Percentiles rank a stretch among this genome's conserved stretches.
Conservation (phyloP, 2,329 filamentous ascomycete genomes). For the Tolypocladium ovalisporum region DNA sequence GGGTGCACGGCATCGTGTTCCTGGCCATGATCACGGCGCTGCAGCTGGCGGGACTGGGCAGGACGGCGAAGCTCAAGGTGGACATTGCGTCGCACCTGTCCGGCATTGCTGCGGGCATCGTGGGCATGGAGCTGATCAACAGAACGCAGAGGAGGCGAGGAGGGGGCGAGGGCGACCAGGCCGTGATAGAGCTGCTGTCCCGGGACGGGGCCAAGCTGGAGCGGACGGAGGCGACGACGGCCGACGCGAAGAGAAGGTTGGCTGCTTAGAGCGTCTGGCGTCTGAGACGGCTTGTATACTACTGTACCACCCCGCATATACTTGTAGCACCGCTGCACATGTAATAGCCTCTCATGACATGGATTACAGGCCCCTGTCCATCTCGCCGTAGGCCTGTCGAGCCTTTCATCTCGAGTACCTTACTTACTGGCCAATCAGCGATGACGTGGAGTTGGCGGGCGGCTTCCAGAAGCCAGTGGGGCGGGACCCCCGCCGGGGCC, state of each 20-base stretch:
- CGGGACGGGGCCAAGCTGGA: background rate
- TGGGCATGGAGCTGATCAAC: conserved; percentile 25
- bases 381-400: background rate
- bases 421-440: background rate
- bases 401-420: background rate
- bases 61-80: conserved; percentile 27
- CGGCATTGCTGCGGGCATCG: conserved; percentile 36
- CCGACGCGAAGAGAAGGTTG: background rate
- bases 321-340: background rate
- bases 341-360: background rate
- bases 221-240: background rate
- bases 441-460: background rate
- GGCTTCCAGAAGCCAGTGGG: background rate
- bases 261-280: background rate
- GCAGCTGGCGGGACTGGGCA: conserved; percentile 36
- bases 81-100: conserved; percentile 43
- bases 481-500: background rate
- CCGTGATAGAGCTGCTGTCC: conserved; percentile 6
- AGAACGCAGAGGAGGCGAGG: conserved; percentile 6
- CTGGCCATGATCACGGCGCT: conserved; percentile 38
- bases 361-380: background rate
- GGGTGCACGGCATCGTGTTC: conserved; percentile 43
- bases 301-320: background rate
- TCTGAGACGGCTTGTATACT: background rate
- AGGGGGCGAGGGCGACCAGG: conserved; percentile 2